A percentile compares a stretch with the other conserved stretches of the same genome.
Evolutionary conservation across 2,329 filamentous ascomycete genomes (phyloP).

Genomic region (Aureobasidium sp.): DNA sequence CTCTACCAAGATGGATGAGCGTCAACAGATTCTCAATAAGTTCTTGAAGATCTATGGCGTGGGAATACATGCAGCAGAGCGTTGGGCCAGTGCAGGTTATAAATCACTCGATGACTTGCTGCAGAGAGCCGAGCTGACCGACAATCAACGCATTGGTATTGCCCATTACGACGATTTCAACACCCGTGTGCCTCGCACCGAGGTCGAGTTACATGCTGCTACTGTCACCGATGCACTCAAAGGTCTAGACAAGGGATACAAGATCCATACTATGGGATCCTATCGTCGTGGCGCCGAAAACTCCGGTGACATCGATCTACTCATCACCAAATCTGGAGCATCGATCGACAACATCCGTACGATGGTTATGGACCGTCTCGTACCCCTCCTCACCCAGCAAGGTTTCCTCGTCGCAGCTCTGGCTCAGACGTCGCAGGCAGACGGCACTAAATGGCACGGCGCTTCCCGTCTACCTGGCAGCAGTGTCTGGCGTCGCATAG

Average conservation of each 20-base stretch:
- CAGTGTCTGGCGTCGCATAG: conserved; percentile 68
- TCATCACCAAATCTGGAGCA: conserved; percentile 64
- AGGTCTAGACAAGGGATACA: conserved; percentile 52
- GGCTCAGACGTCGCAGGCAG: conserved; percentile 42
- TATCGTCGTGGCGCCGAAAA: conserved; percentile 69
- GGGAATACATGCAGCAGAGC: conserved; percentile 59
- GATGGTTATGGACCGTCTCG: conserved; percentile 54
- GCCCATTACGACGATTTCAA: conserved; percentile 75
- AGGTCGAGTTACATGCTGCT: conserved; percentile 62
- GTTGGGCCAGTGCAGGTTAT: conserved; percentile 69
- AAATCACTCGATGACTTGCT: conserved; percentile 65
- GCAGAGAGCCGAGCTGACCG: conserved; percentile 52
- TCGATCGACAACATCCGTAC: conserved; percentile 49
- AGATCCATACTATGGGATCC: conserved; percentile 72
- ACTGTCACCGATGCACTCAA: conserved; percentile 54
- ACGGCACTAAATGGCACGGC: conserved; percentile 80
- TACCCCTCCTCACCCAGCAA: conserved; percentile 50
- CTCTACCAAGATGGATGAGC: conserved; percentile 56
- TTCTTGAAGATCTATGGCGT: conserved; percentile 78
- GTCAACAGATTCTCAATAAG: conserved; percentile 54
- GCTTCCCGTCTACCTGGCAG: conserved; percentile 62
- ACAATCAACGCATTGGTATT: conserved; percentile 66
- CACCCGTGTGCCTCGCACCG: conserved; percentile 64
- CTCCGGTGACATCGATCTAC: conserved; percentile 76
- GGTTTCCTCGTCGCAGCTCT: conserved; percentile 65